phyloP scores from a whole-genome alignment of 108 stramenopile species.

The Cyclotella atomus region DNA sequence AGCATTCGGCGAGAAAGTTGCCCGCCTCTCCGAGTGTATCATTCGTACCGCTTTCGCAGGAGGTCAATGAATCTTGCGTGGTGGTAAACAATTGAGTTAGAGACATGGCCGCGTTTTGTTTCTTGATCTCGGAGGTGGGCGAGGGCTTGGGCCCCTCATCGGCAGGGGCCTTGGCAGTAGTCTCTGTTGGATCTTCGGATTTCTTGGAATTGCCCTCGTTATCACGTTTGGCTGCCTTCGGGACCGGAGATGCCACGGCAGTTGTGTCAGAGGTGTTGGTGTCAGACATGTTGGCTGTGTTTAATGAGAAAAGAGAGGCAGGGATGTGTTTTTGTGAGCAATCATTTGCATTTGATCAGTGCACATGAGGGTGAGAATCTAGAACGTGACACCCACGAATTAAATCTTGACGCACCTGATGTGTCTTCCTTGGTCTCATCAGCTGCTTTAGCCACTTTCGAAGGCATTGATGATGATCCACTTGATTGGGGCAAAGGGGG shows the following conservation, averaged over 20 bases:
- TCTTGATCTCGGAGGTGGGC: conserved; percentile 33
- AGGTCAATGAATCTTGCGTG: conserved; percentile 4
- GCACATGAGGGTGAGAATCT: too few relatives aligned
- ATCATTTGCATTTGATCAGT: too few relatives aligned
- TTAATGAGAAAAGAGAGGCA: background rate
- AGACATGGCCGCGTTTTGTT: conserved; percentile 30
- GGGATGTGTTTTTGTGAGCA: too few relatives aligned
- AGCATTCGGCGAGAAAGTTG: conserved; percentile 14
- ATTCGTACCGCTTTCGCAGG: background rate
- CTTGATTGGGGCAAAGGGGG: too few relatives aligned
- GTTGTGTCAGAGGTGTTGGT: background rate
- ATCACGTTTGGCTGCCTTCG: background rate
- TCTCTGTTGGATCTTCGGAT: background rate
- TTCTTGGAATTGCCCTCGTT: background rate
- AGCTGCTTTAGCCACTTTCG: too few relatives aligned
- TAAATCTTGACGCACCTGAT: too few relatives aligned
- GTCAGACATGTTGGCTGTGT: background rate
- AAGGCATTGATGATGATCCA: too few relatives aligned
- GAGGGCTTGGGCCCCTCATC: conserved; percentile 15
- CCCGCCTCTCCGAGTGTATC: conserved; percentile 11
- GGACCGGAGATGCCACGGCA: background rate
- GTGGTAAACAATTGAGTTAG: conserved; percentile 22
- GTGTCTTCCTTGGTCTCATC: too few relatives aligned
- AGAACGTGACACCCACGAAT: too few relatives aligned
- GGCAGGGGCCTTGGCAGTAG: background rate